Percentiles rank a stretch among this genome's conserved stretches.
These are phyloP conservation scores for Podospora pseudoanserina DNA, from an alignment of 495 filamentous ascomycete species.

Conservation along the genomic window DNA sequence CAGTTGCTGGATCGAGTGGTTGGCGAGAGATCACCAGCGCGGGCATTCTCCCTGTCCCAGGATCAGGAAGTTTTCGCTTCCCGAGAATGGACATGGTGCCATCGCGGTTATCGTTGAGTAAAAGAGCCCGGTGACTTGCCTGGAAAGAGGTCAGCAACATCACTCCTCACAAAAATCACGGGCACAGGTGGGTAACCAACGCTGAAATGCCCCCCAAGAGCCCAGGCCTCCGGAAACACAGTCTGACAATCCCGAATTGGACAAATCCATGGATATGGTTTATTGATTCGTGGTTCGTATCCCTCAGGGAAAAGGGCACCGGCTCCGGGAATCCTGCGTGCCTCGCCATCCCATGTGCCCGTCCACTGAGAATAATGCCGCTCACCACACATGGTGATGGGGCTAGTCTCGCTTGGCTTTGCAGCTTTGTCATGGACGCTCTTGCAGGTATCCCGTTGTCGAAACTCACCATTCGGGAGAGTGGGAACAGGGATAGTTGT, in stretches of 20 bases:
- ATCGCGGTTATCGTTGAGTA: constrained; percentile 25
- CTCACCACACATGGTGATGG: constrained; percentile 8
- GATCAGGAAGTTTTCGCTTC: constrained; percentile 5
- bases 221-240: constrained; percentile 10
- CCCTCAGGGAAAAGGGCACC: constrained; percentile 24
- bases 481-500: background rate
- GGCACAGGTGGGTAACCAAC: constrained; percentile 7
- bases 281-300: constrained; percentile 11
- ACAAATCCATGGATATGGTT: constrained; percentile 23
- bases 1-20: constrained; percentile 10
- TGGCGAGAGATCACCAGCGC: constrained; percentile 19
- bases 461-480: background rate
- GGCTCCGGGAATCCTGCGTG: constrained; percentile 8
- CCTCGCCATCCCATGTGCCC: constrained; percentile 13
- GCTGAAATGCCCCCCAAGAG: constrained; percentile 24
- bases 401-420: background rate
- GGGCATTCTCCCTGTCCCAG: constrained; percentile 8
- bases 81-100: constrained; percentile 21
- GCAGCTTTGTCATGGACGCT: background rate
- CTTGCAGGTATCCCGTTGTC: background rate
- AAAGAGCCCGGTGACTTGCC: constrained; percentile 17
- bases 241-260: constrained; percentile 19
- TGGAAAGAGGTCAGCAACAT: background rate
- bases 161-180: background rate
- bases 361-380: constrained; percentile 20